Conservation (phyloP, 192 early-diverging fungal genomes). For the Coemansia sp. region DNA sequence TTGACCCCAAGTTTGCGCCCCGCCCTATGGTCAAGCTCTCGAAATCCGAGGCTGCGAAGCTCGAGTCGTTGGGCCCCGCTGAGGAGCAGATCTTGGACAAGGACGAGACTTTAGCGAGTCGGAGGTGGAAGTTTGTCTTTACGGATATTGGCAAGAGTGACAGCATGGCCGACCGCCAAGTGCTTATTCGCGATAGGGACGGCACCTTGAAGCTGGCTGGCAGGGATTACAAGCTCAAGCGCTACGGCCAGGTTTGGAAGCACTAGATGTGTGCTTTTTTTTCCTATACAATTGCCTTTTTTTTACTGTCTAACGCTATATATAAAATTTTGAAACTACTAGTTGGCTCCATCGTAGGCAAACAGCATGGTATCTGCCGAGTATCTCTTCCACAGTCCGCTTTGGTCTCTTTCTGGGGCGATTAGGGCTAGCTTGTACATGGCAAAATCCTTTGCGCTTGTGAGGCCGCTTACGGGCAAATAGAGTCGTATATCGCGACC, state of each 20-base stretch:
- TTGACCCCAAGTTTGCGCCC: conserved; percentile 40
- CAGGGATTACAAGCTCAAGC: conserved; percentile 51
- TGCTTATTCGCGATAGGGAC: conserved; percentile 61
- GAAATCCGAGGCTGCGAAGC: conserved; percentile 10
- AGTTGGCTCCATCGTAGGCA: conserved; percentile 24
- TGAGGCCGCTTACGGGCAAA: conserved; percentile 18
- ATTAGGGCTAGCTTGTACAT: conserved; percentile 37
- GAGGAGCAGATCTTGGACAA: conserved; percentile 35
- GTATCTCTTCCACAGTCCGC: conserved; percentile 19
- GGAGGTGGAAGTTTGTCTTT: conserved; percentile 60
- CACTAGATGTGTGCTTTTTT: conserved; percentile 4
- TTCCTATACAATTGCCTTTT: conserved; percentile 4
- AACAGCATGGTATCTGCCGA: conserved; percentile 39
- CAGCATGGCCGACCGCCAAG: conserved; percentile 52
- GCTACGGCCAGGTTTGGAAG: conserved; percentile 43
- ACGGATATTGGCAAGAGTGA: conserved; percentile 54
- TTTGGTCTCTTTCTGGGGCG: conserved; percentile 23
- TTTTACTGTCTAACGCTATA: not conserved
- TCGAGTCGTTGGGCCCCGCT: conserved; percentile 24
- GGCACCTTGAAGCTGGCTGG: conserved; percentile 56
- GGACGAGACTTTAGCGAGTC: conserved; percentile 39
- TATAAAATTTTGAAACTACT: not conserved
- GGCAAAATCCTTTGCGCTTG: conserved; percentile 6
- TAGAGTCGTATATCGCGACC: conserved; percentile 6
- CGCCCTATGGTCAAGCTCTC: conserved; percentile 24